Evolutionary conservation across 2,329 filamentous ascomycete genomes (phyloP).

Genomic region (Colletotrichum godetiae): DNA sequence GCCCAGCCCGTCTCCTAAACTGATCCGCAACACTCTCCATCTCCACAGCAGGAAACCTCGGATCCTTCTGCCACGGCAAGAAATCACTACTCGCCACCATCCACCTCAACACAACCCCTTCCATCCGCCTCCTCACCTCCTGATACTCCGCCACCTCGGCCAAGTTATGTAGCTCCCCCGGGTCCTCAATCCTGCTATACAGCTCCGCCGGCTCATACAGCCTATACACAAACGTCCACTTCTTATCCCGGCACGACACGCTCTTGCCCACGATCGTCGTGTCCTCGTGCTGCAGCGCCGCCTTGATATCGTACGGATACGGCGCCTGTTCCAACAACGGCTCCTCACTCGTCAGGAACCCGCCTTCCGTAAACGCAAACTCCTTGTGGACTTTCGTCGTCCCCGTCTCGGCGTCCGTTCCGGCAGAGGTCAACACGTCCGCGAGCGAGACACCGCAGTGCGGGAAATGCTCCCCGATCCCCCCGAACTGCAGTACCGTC

Average conservation of each 20-base stretch:
- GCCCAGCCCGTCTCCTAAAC: conserved; percentile 19
- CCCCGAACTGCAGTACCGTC: conserved; percentile 53
- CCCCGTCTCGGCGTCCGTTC: background rate
- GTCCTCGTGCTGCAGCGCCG: conserved; percentile 56
- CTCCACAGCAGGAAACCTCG: conserved; percentile 48
- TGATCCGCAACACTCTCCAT: conserved; percentile 45
- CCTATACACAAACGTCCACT: conserved; percentile 57
- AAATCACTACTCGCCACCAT: conserved; percentile 48
- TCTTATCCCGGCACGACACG: conserved; percentile 47
- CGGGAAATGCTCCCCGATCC: conserved; percentile 50
- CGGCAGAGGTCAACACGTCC: conserved; percentile 5
- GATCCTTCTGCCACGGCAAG: conserved; percentile 49
- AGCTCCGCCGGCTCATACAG: conserved; percentile 58
- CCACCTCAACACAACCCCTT: conserved; percentile 51
- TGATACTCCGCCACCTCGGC: conserved; percentile 43
- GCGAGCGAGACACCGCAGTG: conserved; percentile 42
- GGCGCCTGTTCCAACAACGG: conserved; percentile 55
- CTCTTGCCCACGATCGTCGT: conserved; percentile 55
- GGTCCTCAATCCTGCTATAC: conserved; percentile 51
- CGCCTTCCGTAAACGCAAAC: conserved; percentile 57
- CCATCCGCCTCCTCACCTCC: conserved; percentile 39
- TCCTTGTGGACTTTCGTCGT: conserved; percentile 45
- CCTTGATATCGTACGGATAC: conserved; percentile 59
- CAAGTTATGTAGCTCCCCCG: conserved; percentile 52
- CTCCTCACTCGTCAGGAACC: conserved; percentile 56